Conservation (phyloP, 352 stramenopile species). For the Phytophthora meadii region DNA sequence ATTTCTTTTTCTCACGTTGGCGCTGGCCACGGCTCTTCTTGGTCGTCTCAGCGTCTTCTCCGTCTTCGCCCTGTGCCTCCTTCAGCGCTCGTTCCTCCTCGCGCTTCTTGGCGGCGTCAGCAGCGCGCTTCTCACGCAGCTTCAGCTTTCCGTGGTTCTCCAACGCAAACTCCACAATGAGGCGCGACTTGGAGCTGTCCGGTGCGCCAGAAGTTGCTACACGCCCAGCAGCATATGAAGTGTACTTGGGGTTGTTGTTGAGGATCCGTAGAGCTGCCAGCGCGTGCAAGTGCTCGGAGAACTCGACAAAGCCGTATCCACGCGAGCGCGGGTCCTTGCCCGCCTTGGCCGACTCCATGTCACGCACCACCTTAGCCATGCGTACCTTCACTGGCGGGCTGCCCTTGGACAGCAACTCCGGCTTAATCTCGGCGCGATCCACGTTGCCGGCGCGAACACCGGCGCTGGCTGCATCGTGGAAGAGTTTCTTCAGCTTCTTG, state of each 20-base stretch:
- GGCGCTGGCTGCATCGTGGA: constrained; percentile 78
- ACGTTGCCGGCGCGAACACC: constrained; percentile 82
- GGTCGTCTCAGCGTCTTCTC: constrained; percentile 22
- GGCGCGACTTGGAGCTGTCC: constrained; percentile 72
- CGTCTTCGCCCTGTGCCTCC: constrained; percentile 67
- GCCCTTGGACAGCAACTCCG: constrained; percentile 55
- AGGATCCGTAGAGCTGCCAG: constrained; percentile 95
- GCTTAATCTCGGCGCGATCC: constrained; percentile 80
- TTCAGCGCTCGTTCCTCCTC: constrained; percentile 71
- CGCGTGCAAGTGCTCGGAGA: constrained; percentile 95
- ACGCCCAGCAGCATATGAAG: constrained; percentile 63
- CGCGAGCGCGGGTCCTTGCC: constrained; percentile 67
- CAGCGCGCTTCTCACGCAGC: constrained; percentile 77
- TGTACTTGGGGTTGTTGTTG: constrained; percentile 98
- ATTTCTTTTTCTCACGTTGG: constrained; percentile 81
- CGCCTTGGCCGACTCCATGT: constrained; percentile 69
- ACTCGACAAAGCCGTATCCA: constrained; percentile 97
- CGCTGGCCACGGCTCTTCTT: constrained; percentile 81
- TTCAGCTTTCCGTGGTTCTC: constrained; percentile 92
- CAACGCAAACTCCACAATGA: constrained; percentile 91
- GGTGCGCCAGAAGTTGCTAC: constrained; percentile 37
- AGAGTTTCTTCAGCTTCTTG: constrained; percentile 91
- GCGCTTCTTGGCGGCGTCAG: constrained; percentile 72
- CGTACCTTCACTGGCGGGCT: constrained; percentile 71
- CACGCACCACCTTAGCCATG: constrained; percentile 85